phyloP scores from a whole-genome alignment of 169 alveolate genomes.

The Eimeria acervulina region DNA sequence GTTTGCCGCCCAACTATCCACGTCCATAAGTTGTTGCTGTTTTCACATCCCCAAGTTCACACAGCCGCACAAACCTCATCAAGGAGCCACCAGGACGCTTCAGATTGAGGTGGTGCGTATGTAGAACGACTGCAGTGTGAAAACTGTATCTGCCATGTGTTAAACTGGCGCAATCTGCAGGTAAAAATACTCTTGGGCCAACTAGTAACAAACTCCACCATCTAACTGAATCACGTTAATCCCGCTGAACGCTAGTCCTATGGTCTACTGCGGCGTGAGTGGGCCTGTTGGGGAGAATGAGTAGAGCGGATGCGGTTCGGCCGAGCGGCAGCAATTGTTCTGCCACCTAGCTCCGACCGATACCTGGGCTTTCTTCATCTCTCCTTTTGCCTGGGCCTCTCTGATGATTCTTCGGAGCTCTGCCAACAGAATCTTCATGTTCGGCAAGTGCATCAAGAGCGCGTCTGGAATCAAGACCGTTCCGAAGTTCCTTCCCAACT shows the following conservation, averaged over 20 bases:
- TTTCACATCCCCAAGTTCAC: neutral
- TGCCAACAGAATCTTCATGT: conserved; percentile 91
- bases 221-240: neutral
- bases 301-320: neutral
- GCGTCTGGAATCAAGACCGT: conserved; percentile 98
- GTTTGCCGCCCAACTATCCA: conserved; percentile 58
- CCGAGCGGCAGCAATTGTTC: neutral
- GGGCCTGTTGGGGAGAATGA: neutral
- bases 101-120: neutral
- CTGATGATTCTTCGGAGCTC: conserved; percentile 80
- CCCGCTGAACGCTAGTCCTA: neutral
- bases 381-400: conserved; percentile 78
- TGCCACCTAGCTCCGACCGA: neutral
- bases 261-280: neutral
- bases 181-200: neutral
- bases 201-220: neutral
- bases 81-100: neutral
- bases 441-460: conserved; percentile 95
- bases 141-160: neutral
- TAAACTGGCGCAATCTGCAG: neutral
- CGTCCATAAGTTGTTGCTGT: conserved; percentile 81
- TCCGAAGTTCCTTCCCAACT: conserved; percentile 97
- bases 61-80: neutral
- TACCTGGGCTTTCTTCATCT: conserved; percentile 78
- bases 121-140: neutral